Percentiles rank a stretch among this genome's conserved stretches.
Evolutionary conservation across 148 eudicot genomes (phyloP).

Genomic region (Cornus suecica): DNA sequence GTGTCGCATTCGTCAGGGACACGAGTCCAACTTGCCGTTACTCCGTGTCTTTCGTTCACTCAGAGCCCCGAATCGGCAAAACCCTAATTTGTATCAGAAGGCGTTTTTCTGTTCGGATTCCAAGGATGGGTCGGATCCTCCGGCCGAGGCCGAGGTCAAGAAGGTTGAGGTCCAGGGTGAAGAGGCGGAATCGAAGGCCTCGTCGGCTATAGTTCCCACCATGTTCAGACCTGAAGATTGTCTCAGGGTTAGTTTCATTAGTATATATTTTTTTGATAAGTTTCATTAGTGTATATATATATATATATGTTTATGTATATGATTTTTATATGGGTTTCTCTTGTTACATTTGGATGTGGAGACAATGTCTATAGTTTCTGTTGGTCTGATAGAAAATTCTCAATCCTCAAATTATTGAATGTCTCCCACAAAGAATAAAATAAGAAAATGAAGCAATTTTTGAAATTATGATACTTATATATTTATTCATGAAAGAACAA

Average conservation of each 20-base stretch:
- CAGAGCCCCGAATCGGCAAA: slow-evolving; percentile 23
- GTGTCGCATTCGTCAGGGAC: slow-evolving; percentile 30
- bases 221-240: slow-evolving; percentile 78
- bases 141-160: slow-evolving; percentile 27
- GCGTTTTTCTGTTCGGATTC: slow-evolving; percentile 74
- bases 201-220: slow-evolving; percentile 66
- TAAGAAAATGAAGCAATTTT: background rate
- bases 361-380: background rate
- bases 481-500: background rate
- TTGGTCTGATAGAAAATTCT: background rate
- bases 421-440: too few species aligned
- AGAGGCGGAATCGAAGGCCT: slow-evolving; percentile 44
- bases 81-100: slow-evolving; percentile 37
- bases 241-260: slow-evolving; percentile 48
- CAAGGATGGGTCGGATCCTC: slow-evolving; percentile 42
- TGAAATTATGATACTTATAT: background rate
- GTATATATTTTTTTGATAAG: too few species aligned
- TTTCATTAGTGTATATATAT: background rate
- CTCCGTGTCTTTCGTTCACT: slow-evolving; percentile 44
- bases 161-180: slow-evolving; percentile 37
- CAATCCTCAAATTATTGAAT: background rate
- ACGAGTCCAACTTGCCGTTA: slow-evolving; percentile 39
- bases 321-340: too few species aligned
- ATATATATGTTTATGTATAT: too few species aligned
- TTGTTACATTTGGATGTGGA: too few species aligned